Base-by-base conservation (phyloP, 2,329 filamentous ascomycete genomes). In the Diaporthe sp. region DNA sequence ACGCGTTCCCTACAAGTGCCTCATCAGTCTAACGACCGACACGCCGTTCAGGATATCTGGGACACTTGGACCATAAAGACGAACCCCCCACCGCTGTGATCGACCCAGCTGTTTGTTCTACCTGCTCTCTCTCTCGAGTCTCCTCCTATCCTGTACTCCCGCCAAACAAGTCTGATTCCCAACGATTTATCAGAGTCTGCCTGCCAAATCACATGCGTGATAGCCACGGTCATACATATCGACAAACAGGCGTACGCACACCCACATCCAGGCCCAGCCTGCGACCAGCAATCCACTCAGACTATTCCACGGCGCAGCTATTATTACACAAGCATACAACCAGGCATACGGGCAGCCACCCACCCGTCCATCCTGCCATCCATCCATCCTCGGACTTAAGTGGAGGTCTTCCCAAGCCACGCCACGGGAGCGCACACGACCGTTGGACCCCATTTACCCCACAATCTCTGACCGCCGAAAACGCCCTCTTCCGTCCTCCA, bases 401-500 rank as follows among this genome's bases (percentile, higher is more conserved):
- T 55, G 65, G 49, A 70, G 47, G 65, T 70, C 61, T 31, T 47
- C 71, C 34, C 57, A 63, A 61, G 44, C 44, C 47, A 39, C 71
- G 22, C 71, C 17, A 53, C 71, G 57, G 60, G 34, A 49, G 25
- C 57, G 57, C 71, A 42, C 58, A 61, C 57, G 58, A 61, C 57
- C 60, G 51, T 73, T 63, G 71, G 72, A 61, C 68, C 37, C 58
- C 39, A 42, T 68, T 71, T 78, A 78, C 77, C 76, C 77, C 77
- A 76, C 76, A 77, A 55, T 77, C 63, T 71, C 55, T 78, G 76
- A 75, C 77, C 77, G 77, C 77, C 74, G 74, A 77, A 73, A 49
- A 75, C 70, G 34, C 70, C 58, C 58, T 25, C 47, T 75, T 47
- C 47, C 34, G 51, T 51, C 70, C 70, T 55, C 63, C 44, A 49